Evolutionary conservation across 1,284 basidiomycete species (phyloP), one percentile per base, ranked within the genome.

Genomic region (Marasmius fiardii): DNA sequence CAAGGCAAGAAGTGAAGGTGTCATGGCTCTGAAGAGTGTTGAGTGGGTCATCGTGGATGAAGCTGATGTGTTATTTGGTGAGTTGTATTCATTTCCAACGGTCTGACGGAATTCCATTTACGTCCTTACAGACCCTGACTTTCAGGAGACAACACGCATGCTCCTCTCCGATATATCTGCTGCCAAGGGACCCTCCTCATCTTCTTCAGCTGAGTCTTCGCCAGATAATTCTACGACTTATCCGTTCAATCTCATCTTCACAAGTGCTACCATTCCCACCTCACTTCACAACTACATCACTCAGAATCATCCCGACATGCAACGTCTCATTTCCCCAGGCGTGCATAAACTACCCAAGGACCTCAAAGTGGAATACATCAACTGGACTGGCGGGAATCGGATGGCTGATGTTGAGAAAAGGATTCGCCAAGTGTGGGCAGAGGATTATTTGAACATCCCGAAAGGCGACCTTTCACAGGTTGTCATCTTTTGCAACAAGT

Each of bases 41-140:
- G 90, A 94, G 64, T 95, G 92, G 90, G 83, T 95, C 5, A 78
- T 94, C 1, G 75, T 95, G 2, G 93, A 95, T 61, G 93, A 96
- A 67, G 92, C 93, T 0, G 93, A 96, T 66, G 83, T 95, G 31
- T 74, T 95, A n/a, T 87, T 94, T 54, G 91, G 92, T 89, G 60
- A 56, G 80, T 12, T 3, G 34, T 14, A n/a, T 35, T 8, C 23
- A 31, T 31, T 31, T 31, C 10, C 28, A 4, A 4, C 28, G 10
- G 28, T 31, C 10, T 4, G 10, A 31, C 28, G 28, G n/a, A 31
- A 10, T 31, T 10, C 10, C 28, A 31, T 31, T 10, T 4, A 31
- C 31, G 20, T 18, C 41, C 57, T 35, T 34, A 23, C 60, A 92
- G 92, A 93, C 65, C 78, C 85, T 1, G 91, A 93, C 66, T 95